A percentile compares a stretch with the other conserved stretches of the same genome.
Conservation (phyloP, 2,329 filamentous ascomycete species). For the Sporothrix phasma region DNA sequence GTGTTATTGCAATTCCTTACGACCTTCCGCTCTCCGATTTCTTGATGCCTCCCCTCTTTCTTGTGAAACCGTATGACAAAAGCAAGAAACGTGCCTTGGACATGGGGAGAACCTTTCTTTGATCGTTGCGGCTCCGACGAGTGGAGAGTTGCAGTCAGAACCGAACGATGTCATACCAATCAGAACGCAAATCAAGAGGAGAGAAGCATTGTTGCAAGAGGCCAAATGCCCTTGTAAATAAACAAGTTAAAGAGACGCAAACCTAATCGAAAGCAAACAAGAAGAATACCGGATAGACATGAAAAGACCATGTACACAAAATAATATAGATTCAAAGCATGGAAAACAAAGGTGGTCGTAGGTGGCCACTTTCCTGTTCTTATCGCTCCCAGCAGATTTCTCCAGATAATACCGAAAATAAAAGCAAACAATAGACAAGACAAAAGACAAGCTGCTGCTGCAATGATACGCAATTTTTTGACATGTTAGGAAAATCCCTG, state of each 20-base stretch:
- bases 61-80: too few relatives aligned
- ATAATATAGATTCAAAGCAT: background rate
- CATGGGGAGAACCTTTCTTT: too few relatives aligned
- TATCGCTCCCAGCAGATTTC: constrained; percentile 1
- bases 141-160: background rate
- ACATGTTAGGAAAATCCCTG: constrained; percentile 5
- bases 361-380: background rate
- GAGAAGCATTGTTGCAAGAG: background rate
- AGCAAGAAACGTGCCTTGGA: too few relatives aligned
- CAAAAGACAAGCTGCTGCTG: background rate
- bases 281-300: background rate
- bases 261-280: background rate
- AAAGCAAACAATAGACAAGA: background rate
- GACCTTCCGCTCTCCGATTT: too few relatives aligned
- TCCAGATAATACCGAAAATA: too few relatives aligned
- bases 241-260: background rate
- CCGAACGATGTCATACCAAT: background rate
- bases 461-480: background rate
- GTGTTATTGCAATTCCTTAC: too few relatives aligned
- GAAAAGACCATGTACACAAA: constrained; percentile 3
- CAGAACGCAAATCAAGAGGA: background rate
- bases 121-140: too few relatives aligned
- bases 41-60: too few relatives aligned
- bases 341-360: background rate
- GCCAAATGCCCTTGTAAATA: background rate